phyloP scores from a whole-genome alignment of 2,329 filamentous ascomycete species.

The Cladosporium sp. region DNA sequence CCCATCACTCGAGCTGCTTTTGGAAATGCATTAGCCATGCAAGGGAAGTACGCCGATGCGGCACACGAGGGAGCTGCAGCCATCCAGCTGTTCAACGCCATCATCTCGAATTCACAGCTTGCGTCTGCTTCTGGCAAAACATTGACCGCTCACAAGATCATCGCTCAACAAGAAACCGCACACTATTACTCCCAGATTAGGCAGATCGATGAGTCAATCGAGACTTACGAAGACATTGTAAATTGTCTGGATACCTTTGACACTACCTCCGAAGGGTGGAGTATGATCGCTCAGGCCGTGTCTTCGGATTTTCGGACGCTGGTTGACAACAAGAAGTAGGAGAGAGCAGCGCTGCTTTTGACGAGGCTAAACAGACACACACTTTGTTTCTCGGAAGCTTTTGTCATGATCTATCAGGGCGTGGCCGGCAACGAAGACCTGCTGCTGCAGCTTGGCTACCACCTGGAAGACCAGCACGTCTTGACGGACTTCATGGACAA shows the following conservation, averaged over 20 bases:
- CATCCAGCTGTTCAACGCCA: not conserved
- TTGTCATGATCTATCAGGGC: not conserved
- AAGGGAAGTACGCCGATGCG: not conserved
- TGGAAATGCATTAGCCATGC: not conserved
- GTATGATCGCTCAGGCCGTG: too few species aligned
- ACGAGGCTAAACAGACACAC: not conserved
- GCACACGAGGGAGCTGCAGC: not conserved
- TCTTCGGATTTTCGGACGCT: too few species aligned
- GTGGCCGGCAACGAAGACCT: not conserved
- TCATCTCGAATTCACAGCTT: not conserved
- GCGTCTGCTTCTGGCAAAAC: not conserved
- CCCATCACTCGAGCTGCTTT: too few species aligned
- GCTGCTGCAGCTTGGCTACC: not conserved
- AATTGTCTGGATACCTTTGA: not conserved
- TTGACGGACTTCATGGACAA: not conserved
- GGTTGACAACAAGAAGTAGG: not conserved
- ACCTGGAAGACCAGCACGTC: not conserved
- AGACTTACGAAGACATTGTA: not conserved
- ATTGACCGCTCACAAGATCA: not conserved
- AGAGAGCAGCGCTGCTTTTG: not conserved
- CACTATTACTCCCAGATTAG: not conserved
- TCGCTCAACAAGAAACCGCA: not conserved
- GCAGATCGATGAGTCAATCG: not conserved
- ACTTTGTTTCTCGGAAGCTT: not conserved
- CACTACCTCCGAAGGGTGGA: too few species aligned